Conservation (phyloP, 2,329 filamentous ascomycete genomes). For the Metarhizium guizhouense region DNA sequence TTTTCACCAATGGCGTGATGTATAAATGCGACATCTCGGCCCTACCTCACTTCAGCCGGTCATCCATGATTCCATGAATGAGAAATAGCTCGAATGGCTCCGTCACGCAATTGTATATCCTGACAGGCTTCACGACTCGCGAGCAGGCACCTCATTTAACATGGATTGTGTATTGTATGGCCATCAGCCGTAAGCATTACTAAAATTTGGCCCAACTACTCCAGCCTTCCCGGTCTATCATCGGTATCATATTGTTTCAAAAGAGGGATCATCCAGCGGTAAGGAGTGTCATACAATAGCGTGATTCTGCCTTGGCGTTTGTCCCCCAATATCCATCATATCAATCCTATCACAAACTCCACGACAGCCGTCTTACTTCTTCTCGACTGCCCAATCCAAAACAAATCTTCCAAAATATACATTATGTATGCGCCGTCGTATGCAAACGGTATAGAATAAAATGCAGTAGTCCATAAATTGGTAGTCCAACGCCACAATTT, state of each 20-base stretch:
- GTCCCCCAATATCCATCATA: neutral
- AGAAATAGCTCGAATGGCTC: neutral
- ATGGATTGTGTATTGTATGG: neutral
- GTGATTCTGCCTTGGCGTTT: neutral
- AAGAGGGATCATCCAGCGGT: neutral
- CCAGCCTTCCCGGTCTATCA: neutral
- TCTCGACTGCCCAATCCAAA: neutral
- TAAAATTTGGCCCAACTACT: neutral
- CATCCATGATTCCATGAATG: too few relatives aligned
- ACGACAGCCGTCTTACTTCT: neutral
- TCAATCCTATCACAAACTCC: neutral
- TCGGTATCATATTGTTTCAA: neutral
- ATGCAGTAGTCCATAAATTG: neutral
- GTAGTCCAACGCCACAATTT: neutral
- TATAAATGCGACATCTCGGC: neutral
- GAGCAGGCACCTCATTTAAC: too few relatives aligned
- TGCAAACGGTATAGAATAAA: neutral
- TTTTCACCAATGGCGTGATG: neutral
- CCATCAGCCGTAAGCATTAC: neutral
- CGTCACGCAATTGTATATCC: neutral
- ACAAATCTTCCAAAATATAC: constrained; percentile 1
- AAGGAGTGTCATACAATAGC: neutral
- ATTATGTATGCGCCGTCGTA: constrained; percentile 1
- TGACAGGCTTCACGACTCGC: neutral
- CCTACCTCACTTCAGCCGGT: neutral